These are phyloP conservation scores for Lipomyces orientalis DNA, from an alignment of 805 yeast species.

Conservation along the genomic window DNA sequence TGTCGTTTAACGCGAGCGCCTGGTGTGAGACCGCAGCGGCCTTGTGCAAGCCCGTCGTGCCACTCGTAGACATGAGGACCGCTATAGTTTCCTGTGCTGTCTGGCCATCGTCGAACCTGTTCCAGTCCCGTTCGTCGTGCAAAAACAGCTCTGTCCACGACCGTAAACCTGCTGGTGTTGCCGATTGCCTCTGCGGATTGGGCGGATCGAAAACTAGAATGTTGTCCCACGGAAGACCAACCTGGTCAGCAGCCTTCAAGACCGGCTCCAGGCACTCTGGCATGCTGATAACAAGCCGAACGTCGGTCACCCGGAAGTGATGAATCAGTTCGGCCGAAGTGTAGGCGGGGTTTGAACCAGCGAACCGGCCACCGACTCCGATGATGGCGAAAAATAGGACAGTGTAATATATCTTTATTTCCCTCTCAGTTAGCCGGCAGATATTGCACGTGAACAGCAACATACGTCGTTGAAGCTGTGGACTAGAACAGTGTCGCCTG, in stretches of 20 bases:
- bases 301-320: not conserved
- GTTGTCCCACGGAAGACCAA: not conserved
- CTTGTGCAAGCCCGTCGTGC: not conserved
- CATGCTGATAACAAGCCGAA: conserved; percentile 1
- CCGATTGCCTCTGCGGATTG: not conserved
- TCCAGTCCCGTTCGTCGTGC: conserved; percentile 2
- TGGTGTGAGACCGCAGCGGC: not conserved
- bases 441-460: not conserved
- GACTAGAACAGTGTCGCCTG: not conserved
- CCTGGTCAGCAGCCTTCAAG: not conserved
- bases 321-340: not conserved
- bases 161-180: not conserved
- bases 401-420: not conserved
- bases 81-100: not conserved
- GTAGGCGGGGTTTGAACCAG: not conserved
- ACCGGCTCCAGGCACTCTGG: not conserved
- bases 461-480: conserved; percentile 3
- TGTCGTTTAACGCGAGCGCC: not conserved
- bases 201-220: not conserved
- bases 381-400: not conserved
- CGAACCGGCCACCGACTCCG: not conserved
- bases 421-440: no score
- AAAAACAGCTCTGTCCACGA: not conserved
- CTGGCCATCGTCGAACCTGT: not conserved
- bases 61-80: not conserved